Percentiles rank a stretch among this genome's conserved stretches.
Conservation (phyloP, 805 yeast genomes). For the Ogataea trehalophila region DNA sequence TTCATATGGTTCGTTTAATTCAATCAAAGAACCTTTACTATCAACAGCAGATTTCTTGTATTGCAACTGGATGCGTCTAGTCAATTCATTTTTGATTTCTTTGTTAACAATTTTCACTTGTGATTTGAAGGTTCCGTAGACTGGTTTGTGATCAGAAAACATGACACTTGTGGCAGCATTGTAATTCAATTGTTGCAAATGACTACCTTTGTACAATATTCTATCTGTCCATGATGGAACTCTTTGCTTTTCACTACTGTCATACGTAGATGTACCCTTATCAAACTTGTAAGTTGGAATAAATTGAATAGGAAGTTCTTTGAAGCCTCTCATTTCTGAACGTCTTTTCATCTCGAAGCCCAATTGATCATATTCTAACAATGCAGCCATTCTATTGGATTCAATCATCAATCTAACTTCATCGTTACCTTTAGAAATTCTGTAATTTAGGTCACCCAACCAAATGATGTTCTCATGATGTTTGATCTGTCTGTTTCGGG, state of each 20-base stretch:
- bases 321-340: conserved; percentile 68
- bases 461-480: conserved; percentile 88
- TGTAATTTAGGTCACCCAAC: conserved; percentile 92
- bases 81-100: conserved; percentile 46
- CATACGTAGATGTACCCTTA: conserved; percentile 74
- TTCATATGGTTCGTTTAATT: conserved; percentile 26
- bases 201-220: conserved; percentile 59
- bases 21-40: conserved; percentile 20
- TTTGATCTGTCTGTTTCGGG: conserved; percentile 67
- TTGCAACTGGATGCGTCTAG: conserved; percentile 54
- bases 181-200: conserved; percentile 61
- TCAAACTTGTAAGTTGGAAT: conserved; percentile 92
- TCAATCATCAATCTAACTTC: conserved; percentile 57
- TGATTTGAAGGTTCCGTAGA: conserved; percentile 71
- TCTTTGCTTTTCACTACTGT: conserved; percentile 86
- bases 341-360: conserved; percentile 66
- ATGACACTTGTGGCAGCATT: conserved; percentile 53
- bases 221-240: conserved; percentile 98
- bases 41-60: conserved; percentile 35
- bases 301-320: conserved; percentile 72
- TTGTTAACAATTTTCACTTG: conserved; percentile 68
- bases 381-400: conserved; percentile 38
- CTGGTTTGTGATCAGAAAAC: conserved; percentile 91
- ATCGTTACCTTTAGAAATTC: conserved; percentile 69
- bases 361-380: conserved; percentile 76